Conservation (phyloP, 2,329 filamentous ascomycete species). For the Colletotrichum tofieldiae region DNA sequence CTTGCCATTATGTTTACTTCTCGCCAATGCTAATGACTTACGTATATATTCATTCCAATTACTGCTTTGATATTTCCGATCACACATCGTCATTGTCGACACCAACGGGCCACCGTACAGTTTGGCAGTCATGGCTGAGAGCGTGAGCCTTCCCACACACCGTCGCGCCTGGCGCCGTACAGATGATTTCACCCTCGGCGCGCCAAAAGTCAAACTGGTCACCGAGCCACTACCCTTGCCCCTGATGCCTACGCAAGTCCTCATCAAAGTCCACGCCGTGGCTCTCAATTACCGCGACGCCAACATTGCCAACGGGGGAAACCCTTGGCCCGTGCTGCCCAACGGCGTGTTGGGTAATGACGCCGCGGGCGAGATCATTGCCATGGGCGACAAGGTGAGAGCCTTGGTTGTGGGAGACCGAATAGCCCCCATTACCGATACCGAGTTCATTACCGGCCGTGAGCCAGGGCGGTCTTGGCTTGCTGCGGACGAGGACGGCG, state of each 20-base stretch:
- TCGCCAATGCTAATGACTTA: too few species aligned
- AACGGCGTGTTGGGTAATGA: not conserved
- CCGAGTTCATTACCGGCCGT: not conserved
- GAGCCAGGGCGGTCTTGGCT: not conserved
- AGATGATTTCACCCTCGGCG: not conserved
- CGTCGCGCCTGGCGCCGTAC: too few species aligned
- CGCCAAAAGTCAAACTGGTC: not conserved
- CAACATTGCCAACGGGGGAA: constrained; percentile 56
- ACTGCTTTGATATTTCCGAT: not conserved
- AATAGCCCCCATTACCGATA: not conserved
- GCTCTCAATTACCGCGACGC: constrained; percentile 55
- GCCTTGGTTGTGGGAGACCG: not conserved
- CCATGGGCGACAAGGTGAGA: not conserved
- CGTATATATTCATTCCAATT: not conserved
- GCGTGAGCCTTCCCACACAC: not conserved
- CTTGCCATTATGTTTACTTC: too few species aligned
- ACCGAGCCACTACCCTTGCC: not conserved
- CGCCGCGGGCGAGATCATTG: not conserved
- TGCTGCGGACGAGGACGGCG: not conserved
- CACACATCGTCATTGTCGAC: too few species aligned
- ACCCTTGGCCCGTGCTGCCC: constrained; percentile 57
- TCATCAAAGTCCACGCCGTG: constrained; percentile 53
- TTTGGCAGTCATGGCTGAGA: not conserved
- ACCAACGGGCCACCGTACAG: not conserved
- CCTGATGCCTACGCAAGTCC: constrained; percentile 48